Evolutionary conservation across 1,284 basidiomycete genomes (phyloP).

Genomic region (Kwoniella shivajii): DNA sequence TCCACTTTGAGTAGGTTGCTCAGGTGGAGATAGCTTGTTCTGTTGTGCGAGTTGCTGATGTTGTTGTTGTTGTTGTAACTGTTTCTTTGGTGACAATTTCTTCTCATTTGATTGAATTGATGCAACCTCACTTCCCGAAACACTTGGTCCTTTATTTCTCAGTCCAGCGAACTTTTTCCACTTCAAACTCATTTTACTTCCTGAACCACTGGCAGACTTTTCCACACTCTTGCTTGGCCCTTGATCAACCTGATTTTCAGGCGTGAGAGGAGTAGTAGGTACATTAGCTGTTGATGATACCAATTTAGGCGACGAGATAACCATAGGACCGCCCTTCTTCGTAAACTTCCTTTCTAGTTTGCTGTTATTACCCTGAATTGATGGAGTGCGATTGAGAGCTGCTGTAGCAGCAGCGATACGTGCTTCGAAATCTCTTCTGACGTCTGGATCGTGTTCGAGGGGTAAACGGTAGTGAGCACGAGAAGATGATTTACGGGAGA

Average conservation of each 20-base stretch:
- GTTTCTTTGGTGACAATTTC: neutral
- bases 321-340: slow-evolving; percentile 31
- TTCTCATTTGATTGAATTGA: neutral
- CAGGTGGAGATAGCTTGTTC: neutral
- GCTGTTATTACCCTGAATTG: slow-evolving; percentile 9
- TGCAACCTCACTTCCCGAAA: slow-evolving; percentile 25
- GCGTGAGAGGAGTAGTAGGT: slow-evolving; percentile 29
- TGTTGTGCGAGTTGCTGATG: slow-evolving; percentile 7
- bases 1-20: neutral
- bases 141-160: slow-evolving; percentile 26
- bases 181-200: slow-evolving; percentile 33
- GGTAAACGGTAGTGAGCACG: slow-evolving; percentile 2
- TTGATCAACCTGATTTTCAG: slow-evolving; percentile 11
- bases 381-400: slow-evolving; percentile 44
- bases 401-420: slow-evolving; percentile 49
- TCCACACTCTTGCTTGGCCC: slow-evolving; percentile 23
- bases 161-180: slow-evolving; percentile 45
- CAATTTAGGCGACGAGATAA: slow-evolving; percentile 43
- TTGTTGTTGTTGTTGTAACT: slow-evolving; percentile 1
- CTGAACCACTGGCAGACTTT: slow-evolving; percentile 29
- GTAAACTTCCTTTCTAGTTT: slow-evolving; percentile 36
- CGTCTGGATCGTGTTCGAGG: slow-evolving; percentile 35
- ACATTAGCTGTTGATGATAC: slow-evolving; percentile 41
- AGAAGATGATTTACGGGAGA: slow-evolving; percentile 9
- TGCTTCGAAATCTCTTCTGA: slow-evolving; percentile 47